Conservation (phyloP, 768 basidiomycete species). For the Hydnomerulius pinastri region DNA sequence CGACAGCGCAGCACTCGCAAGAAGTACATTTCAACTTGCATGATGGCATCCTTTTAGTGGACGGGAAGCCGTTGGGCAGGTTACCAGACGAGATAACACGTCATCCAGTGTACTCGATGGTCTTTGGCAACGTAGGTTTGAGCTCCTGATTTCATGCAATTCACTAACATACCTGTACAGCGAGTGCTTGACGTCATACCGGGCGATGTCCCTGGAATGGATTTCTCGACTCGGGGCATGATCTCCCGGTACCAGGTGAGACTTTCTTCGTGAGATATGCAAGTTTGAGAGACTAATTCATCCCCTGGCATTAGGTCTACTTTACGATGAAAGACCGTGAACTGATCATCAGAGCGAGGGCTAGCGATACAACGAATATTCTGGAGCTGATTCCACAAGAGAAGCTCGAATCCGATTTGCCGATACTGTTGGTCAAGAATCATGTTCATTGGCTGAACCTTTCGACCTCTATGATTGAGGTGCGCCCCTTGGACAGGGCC, state of each 20-base stretch:
- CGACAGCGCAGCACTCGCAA: slow-evolving; percentile 18
- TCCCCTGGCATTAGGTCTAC: no score
- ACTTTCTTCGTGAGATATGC: no score
- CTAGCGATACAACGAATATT: slow-evolving; percentile 1
- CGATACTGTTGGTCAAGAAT: no score
- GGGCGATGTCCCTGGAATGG: slow-evolving; percentile 33
- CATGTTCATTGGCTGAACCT: no score
- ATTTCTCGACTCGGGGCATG: slow-evolving; percentile 29
- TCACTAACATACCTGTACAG: slow-evolving; percentile 3
- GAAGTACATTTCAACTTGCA: slow-evolving; percentile 43
- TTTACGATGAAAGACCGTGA: slow-evolving; percentile 6
- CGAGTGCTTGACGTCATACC: slow-evolving; percentile 38
- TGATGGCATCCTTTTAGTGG: slow-evolving; percentile 41
- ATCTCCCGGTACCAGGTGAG: slow-evolving; percentile 25
- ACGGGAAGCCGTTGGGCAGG: slow-evolving; percentile 41
- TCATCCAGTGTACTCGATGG: slow-evolving; percentile 34
- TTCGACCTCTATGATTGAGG: slow-evolving; percentile 8
- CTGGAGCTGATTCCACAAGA: slow-evolving; percentile 18
- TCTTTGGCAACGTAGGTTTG: slow-evolving; percentile 39
- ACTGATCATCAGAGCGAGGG: slow-evolving; percentile 35
- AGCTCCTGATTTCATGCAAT: neutral
- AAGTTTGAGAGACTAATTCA: no score
- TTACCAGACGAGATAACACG: slow-evolving; percentile 36
- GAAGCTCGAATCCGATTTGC: no score
- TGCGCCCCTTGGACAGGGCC: slow-evolving; percentile 11